Evolutionary conservation across 768 basidiomycete genomes (phyloP).

Genomic region (Phallus indusiatus): DNA sequence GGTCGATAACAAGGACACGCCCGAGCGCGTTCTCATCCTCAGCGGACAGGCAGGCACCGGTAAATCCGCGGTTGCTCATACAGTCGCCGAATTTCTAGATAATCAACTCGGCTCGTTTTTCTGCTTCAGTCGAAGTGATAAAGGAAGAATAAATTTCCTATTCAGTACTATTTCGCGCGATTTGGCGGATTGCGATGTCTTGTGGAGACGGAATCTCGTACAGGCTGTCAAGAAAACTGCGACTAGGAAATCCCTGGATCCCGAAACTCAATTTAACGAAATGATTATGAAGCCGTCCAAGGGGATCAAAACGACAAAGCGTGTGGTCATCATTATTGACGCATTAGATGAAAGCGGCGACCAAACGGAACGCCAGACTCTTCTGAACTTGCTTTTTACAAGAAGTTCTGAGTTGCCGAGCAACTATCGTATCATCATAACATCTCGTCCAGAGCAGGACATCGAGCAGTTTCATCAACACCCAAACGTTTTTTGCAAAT

Average conservation of each 20-base stretch:
- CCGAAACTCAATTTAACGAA: neutral
- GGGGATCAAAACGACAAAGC: slow-evolving; percentile 11
- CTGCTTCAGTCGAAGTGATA: too few species aligned
- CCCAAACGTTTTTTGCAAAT: neutral
- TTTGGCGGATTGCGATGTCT: slow-evolving; percentile 1
- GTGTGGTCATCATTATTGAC: slow-evolving; percentile 27
- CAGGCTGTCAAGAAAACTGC: neutral
- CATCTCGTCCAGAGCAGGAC: slow-evolving; percentile 1
- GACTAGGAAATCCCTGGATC: neutral
- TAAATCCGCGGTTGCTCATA: slow-evolving; percentile 13
- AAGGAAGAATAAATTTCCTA: too few species aligned
- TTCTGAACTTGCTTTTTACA: neutral
- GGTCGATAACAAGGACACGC: neutral
- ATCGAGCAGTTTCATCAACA: neutral
- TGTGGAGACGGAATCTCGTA: neutral
- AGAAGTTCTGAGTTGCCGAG: neutral
- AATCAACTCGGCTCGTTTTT: slow-evolving; percentile 8
- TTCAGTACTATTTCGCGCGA: slow-evolving; percentile 12
- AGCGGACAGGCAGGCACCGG: too few species aligned
- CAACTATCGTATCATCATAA: neutral
- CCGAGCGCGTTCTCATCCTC: too few species aligned
- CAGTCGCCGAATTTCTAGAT: slow-evolving; percentile 1
- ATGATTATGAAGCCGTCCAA: neutral
- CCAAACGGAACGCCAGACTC: neutral
- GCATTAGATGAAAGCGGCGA: slow-evolving; percentile 21